These are phyloP conservation scores for Chaetothyriales sp. DNA, from an alignment of 2,329 filamentous ascomycete genomes.

Conservation along the genomic window DNA sequence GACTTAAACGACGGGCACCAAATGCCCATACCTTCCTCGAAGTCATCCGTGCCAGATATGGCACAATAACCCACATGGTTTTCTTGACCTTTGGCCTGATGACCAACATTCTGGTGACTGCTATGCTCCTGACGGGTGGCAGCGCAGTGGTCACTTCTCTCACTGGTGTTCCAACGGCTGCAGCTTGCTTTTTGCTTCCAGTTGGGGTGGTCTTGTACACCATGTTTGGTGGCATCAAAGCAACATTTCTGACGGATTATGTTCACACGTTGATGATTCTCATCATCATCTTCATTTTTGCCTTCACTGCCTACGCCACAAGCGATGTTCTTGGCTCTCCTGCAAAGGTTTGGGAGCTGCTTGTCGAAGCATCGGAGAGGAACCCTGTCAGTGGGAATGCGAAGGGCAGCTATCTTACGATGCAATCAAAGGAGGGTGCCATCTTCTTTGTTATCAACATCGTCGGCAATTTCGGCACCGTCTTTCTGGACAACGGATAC, in stretches of 20 bases:
- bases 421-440: slow-evolving; percentile 64
- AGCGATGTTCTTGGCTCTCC: slow-evolving; percentile 60
- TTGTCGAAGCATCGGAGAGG: slow-evolving; percentile 49
- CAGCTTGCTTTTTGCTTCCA: slow-evolving; percentile 70
- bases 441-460: slow-evolving; percentile 89
- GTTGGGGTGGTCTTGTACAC: slow-evolving; percentile 72
- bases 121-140: slow-evolving; percentile 77
- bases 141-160: slow-evolving; percentile 56
- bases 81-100: slow-evolving; percentile 71
- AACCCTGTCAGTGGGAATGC: slow-evolving; percentile 71
- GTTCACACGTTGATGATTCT: slow-evolving; percentile 66
- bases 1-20: slow-evolving; percentile 64
- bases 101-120: slow-evolving; percentile 75
- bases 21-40: slow-evolving; percentile 79
- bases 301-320: slow-evolving; percentile 66
- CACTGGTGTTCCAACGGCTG: slow-evolving; percentile 60
- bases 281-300: slow-evolving; percentile 72
- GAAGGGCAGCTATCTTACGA: slow-evolving; percentile 71
- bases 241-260: slow-evolving; percentile 73
- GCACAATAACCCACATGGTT: slow-evolving; percentile 54
- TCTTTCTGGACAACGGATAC: slow-evolving; percentile 74
- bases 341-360: slow-evolving; percentile 58
- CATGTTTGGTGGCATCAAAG: slow-evolving; percentile 36
- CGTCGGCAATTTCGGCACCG: slow-evolving; percentile 65
- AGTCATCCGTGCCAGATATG: slow-evolving; percentile 68